Percentiles rank a stretch among this genome's conserved stretches.
Conservation (phyloP, 495 filamentous ascomycete species). For the Xylaria bambusicola region DNA sequence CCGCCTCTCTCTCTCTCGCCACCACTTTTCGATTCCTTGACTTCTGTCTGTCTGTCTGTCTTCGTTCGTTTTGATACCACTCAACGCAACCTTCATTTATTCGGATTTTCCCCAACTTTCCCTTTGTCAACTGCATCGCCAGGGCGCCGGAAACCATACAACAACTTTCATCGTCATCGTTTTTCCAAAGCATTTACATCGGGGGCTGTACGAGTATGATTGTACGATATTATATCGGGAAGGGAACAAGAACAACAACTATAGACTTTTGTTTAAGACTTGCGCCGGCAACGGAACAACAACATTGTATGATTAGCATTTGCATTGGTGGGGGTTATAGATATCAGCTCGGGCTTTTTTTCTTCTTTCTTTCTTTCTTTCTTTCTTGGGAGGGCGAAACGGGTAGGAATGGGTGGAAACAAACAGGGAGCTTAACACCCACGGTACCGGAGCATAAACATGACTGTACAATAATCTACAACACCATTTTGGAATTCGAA, state of each 20-base stretch:
- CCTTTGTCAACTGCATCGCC: constrained; percentile 27
- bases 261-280: constrained; percentile 23
- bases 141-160: constrained; percentile 20
- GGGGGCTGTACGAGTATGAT: constrained; percentile 27
- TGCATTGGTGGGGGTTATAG: constrained; percentile 17
- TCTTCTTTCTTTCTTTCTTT: no score
- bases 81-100: constrained; percentile 1
- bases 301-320: constrained; percentile 8
- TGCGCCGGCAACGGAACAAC: constrained; percentile 13
- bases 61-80: constrained; percentile 20
- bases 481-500: no score
- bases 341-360: neutral
- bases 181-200: constrained; percentile 27
- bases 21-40: neutral
- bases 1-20: neutral
- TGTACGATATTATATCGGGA: no score
- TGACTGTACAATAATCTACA: no score
- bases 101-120: no score
- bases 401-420: no score
- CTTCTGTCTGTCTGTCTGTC: no score
- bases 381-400: no score
- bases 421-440: neutral
- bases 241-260: no score
- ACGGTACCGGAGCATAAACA: constrained; percentile 16
- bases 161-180: no score